Conservation (phyloP, 805 yeast species). For the Torulaspora indica region DNA sequence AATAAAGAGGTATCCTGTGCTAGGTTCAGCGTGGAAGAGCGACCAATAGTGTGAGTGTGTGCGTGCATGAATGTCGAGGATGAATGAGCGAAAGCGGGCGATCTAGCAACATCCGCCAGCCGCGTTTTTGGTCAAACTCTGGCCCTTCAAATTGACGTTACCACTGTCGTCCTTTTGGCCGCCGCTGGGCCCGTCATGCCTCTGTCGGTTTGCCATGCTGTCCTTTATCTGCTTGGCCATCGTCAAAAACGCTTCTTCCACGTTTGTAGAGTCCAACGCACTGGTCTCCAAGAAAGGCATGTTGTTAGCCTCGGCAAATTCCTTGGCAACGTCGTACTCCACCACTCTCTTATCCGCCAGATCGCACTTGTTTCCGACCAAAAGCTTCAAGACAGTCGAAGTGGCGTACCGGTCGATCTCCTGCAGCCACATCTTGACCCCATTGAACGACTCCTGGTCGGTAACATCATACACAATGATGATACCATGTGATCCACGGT, state of each 20-base stretch:
- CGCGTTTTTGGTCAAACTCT: conserved; percentile 45
- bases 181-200: conserved; percentile 29
- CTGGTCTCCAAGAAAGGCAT: conserved; percentile 95
- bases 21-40: conserved; percentile 4
- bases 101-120: conserved; percentile 47
- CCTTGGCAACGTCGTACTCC: conserved; percentile 93
- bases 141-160: conserved; percentile 70
- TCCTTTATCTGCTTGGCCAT: conserved; percentile 99
- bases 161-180: conserved; percentile 46
- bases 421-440: conserved; percentile 97
- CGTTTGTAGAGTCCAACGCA: conserved; percentile 91
- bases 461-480: conserved; percentile 97
- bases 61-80: not conserved
- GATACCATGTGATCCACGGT: conserved; percentile 98
- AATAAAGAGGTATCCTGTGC: not conserved
- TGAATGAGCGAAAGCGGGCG: not conserved
- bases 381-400: conserved; percentile 90
- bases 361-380: conserved; percentile 96
- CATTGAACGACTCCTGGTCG: conserved; percentile 92
- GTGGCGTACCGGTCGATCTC: conserved; percentile 98
- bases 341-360: conserved; percentile 90
- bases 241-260: conserved; percentile 96
- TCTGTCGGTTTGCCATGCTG: conserved; percentile 71
- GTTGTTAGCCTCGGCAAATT: conserved; percentile 87
- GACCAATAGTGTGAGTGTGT: conserved; percentile 3